These are phyloP conservation scores for Xylariaceae sp. DNA, from an alignment of 2,329 filamentous ascomycete genomes.

Conservation along the genomic window DNA sequence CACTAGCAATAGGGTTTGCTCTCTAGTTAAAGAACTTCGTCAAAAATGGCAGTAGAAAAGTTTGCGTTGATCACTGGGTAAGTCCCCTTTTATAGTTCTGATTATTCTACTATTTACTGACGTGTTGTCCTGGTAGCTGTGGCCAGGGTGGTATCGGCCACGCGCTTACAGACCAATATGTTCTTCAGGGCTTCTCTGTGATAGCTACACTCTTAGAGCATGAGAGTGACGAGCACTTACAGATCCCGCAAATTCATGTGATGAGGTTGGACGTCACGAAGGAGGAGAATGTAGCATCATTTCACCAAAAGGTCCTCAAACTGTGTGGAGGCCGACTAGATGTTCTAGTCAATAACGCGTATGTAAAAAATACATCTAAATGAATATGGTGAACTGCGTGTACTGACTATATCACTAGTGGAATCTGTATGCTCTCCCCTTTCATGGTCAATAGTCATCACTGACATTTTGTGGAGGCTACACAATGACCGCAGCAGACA, in stretches of 20 bases:
- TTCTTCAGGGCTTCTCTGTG: background rate
- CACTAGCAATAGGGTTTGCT: background rate
- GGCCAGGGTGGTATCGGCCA: background rate
- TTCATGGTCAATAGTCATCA: background rate
- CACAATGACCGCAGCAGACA: slow-evolving; percentile 17
- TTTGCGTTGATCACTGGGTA: background rate
- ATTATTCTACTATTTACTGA: background rate
- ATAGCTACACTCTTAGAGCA: background rate
- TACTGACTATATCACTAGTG: background rate
- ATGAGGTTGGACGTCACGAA: background rate
- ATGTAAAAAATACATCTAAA: background rate
- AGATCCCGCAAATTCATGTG: background rate
- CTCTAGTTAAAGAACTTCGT: background rate
- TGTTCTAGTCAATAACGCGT: slow-evolving; percentile 20
- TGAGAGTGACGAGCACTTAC: background rate
- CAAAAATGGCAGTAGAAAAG: background rate
- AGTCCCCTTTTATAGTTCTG: background rate
- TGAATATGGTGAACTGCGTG: background rate
- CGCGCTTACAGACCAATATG: background rate
- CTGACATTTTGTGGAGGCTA: slow-evolving; percentile 2
- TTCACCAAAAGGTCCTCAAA: background rate
- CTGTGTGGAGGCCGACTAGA: slow-evolving; percentile 6
- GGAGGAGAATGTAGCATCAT: background rate
- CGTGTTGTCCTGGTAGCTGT: background rate
- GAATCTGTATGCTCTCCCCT: background rate